These are phyloP conservation scores for Teratosphaeria destructans DNA, from an alignment of 2,329 filamentous ascomycete genomes.

Conservation along the genomic window DNA sequence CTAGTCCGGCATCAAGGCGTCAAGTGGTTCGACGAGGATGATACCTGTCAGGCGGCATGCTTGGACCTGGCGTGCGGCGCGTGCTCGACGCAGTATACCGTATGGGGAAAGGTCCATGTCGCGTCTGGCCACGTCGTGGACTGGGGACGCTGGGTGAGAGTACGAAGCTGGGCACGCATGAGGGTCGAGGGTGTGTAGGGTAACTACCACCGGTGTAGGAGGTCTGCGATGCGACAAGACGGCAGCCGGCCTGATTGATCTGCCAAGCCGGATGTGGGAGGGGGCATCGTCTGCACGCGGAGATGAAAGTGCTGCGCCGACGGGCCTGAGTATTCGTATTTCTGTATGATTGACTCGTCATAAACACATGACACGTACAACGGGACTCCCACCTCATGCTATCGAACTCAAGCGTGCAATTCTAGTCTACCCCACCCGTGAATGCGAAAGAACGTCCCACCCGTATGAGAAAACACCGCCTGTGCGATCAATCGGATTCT, in stretches of 20 bases:
- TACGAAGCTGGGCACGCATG: too few relatives aligned
- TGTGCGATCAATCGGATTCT: neutral
- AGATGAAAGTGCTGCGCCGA: neutral
- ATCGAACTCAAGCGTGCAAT: neutral
- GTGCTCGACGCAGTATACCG: neutral
- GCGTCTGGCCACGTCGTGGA: too few relatives aligned
- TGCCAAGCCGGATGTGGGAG: neutral
- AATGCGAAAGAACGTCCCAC: neutral
- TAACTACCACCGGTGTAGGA: too few relatives aligned
- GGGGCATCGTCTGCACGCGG: too few relatives aligned
- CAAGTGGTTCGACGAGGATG: neutral
- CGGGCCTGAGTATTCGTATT: neutral
- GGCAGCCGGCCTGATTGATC: neutral
- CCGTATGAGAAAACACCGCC: neutral
- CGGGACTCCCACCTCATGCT: neutral
- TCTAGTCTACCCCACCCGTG: neutral
- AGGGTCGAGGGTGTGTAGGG: too few relatives aligned
- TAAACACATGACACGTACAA: neutral
- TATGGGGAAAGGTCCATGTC: too few relatives aligned
- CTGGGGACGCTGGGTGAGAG: too few relatives aligned
- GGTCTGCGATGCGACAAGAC: neutral
- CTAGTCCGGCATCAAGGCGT: neutral
- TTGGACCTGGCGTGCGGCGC: neutral
- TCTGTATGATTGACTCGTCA: neutral
- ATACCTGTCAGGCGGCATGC: neutral